A percentile compares a stretch with the other conserved stretches of the same genome.
Evolutionary conservation across 1,139 yeast species (phyloP).

Genomic region (Yamadazyma membranifaciens): DNA sequence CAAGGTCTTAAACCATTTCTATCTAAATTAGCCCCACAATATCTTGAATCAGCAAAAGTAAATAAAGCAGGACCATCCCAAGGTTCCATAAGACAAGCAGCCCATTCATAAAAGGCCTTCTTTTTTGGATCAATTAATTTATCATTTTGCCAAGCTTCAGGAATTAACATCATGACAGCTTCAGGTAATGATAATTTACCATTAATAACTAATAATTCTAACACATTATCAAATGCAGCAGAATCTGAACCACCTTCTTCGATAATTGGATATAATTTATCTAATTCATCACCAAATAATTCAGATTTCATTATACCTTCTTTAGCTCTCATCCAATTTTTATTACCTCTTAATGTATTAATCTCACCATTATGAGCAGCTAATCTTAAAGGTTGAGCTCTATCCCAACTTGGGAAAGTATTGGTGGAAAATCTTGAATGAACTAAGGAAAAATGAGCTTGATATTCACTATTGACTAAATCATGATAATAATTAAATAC

Average conservation of each 20-base stretch:
- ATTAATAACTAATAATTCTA: conserved; percentile 86
- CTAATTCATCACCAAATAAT: conserved; percentile 88
- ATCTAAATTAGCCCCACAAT: conserved; percentile 97
- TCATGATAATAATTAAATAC: conserved; percentile 95
- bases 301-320: conserved; percentile 93
- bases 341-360: conserved; percentile 94
- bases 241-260: conserved; percentile 99
- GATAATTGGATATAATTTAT: conserved; percentile 87
- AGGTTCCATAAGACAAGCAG: conserved; percentile 98
- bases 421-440: conserved; percentile 98
- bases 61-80: conserved; percentile 99
- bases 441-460: conserved; percentile 93
- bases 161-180: conserved; percentile 95
- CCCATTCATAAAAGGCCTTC: conserved; percentile 98
- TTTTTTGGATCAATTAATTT: conserved; percentile 82
- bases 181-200: conserved; percentile 93
- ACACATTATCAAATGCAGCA: conserved; percentile 96
- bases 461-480: conserved; percentile 85
- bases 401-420: conserved; percentile 99
- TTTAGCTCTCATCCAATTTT: conserved; percentile 98
- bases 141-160: conserved; percentile 98
- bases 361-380: conserved; percentile 99
- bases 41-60: conserved; percentile 95
- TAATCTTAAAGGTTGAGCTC: conserved; percentile 97
- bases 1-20: conserved; percentile 98